Evolutionary conservation across 1,139 yeast species (phyloP).

Genomic region (Hyphopichia burtonii): DNA sequence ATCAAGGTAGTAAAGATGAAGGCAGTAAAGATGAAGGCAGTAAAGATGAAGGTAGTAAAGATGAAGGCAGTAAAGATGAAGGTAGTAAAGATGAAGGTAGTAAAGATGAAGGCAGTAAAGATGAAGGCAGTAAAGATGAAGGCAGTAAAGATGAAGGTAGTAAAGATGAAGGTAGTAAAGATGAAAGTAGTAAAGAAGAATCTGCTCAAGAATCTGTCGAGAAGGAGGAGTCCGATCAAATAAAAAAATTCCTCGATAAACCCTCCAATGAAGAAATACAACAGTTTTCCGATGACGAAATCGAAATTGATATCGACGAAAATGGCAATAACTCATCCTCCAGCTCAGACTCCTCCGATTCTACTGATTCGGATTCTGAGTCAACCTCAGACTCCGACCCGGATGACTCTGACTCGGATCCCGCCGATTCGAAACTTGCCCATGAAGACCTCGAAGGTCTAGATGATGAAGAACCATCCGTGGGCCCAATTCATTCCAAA

Average conservation of each 20-base stretch:
- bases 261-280: slow-evolving; percentile 9
- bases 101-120: too few species aligned
- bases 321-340: slow-evolving; percentile 7
- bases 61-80: too few species aligned
- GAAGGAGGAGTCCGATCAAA: not conserved
- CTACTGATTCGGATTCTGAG: slow-evolving; percentile 10
- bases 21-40: too few species aligned
- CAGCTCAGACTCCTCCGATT: slow-evolving; percentile 12
- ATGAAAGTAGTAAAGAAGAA: not conserved
- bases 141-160: too few species aligned
- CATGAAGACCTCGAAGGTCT: slow-evolving; percentile 23
- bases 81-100: too few species aligned
- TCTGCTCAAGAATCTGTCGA: not conserved
- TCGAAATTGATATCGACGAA: slow-evolving; percentile 17
- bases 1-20: too few species aligned
- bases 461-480: slow-evolving; percentile 42
- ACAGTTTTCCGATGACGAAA: slow-evolving; percentile 29
- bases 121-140: too few species aligned
- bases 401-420: slow-evolving; percentile 20
- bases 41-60: too few species aligned
- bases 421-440: slow-evolving; percentile 19
- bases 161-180: too few species aligned
- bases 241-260: not conserved
- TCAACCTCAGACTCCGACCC: slow-evolving; percentile 8
- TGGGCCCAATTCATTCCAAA: slow-evolving; percentile 68